phyloP scores from a whole-genome alignment of 768 basidiomycete species.

The Lactarius evosmus region DNA sequence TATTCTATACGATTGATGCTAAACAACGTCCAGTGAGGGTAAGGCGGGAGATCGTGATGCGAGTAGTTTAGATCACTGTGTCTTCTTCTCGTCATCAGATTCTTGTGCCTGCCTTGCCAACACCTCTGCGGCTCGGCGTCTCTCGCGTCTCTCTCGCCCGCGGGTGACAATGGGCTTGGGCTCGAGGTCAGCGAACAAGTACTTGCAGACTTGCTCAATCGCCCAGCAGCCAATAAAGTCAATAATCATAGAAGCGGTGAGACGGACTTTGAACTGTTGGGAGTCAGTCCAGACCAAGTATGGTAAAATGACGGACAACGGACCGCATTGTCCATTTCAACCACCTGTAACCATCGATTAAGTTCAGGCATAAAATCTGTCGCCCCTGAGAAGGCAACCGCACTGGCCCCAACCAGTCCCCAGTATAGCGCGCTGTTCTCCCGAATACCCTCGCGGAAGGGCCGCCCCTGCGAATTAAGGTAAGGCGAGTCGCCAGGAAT shows the following conservation, averaged over 20 bases:
- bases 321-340: slow-evolving; percentile 79
- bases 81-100: slow-evolving; percentile 36
- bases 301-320: slow-evolving; percentile 36
- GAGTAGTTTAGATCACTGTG: slow-evolving; percentile 29
- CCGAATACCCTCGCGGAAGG: slow-evolving; percentile 96
- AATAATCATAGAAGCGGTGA: slow-evolving; percentile 77
- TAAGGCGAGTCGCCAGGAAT: neutral
- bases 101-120: slow-evolving; percentile 29
- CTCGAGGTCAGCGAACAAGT: slow-evolving; percentile 82
- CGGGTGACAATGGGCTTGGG: slow-evolving; percentile 82
- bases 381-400: slow-evolving; percentile 90
- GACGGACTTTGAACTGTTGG: slow-evolving; percentile 72
- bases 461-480: slow-evolving; percentile 62
- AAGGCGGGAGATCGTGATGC: slow-evolving; percentile 16
- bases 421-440: slow-evolving; percentile 94
- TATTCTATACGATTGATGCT: slow-evolving; percentile 27
- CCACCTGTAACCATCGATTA: slow-evolving; percentile 95
- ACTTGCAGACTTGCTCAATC: slow-evolving; percentile 80
- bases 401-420: slow-evolving; percentile 84
- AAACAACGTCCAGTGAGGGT: slow-evolving; percentile 17
- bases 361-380: slow-evolving; percentile 94
- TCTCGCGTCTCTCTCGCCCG: slow-evolving; percentile 77
- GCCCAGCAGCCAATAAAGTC: slow-evolving; percentile 90
- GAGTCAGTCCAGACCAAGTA: slow-evolving; percentile 2
- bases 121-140: slow-evolving; percentile 47